Evolutionary conservation across 2,329 filamentous ascomycete genomes (phyloP), one percentile per base, ranked within the genome.

Genomic region (Cladosporium velox): DNA sequence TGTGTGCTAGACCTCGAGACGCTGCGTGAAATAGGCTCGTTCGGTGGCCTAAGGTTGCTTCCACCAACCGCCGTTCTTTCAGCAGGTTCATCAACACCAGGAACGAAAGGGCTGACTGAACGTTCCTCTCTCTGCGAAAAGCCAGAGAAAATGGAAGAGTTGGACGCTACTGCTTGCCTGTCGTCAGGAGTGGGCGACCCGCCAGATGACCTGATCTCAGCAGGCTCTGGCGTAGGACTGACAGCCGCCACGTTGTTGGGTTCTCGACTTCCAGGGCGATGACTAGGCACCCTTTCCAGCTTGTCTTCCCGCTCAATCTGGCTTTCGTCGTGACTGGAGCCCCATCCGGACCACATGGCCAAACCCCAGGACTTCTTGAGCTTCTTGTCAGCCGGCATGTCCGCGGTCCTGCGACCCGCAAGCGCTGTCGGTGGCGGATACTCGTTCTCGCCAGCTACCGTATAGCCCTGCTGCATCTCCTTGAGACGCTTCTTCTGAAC

Each of bases 331-430:
- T 97, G 92, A 75, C 91, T 96, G 55, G 90, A 93, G 15, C 92
- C 93, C 91, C 93, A 96, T 1, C 90, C 83, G 59, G 88, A 91
- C 94, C 94, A 98, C 70, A 97, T 80, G 2, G 89, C 87, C 77
- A 97, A 82, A 8, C 90, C 91, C 78, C 90, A 87, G 70, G 69
- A 72, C 66, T 91, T 93, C 59, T 66, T 66, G 6, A 67, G 62
- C 14, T 59, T 51, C 74, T 85, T 84, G 71, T 82, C 83, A 68
- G 84, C 83, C n/a, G 82, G 77, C 70, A 75, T 74, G 65, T 79
- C 77, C 71, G 60, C 80, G 80, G 67, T 82, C 66, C 89, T 84
- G 15, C 59, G 34, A 12, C 65, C 65, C n/a, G 65, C 65, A 30
- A 97, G 80, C 0, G 95, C 92, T 52, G 90, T 92, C 0, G 93